Conservation (phyloP, 495 filamentous ascomycete genomes). For the Chaetomidium leptoderma region DNA sequence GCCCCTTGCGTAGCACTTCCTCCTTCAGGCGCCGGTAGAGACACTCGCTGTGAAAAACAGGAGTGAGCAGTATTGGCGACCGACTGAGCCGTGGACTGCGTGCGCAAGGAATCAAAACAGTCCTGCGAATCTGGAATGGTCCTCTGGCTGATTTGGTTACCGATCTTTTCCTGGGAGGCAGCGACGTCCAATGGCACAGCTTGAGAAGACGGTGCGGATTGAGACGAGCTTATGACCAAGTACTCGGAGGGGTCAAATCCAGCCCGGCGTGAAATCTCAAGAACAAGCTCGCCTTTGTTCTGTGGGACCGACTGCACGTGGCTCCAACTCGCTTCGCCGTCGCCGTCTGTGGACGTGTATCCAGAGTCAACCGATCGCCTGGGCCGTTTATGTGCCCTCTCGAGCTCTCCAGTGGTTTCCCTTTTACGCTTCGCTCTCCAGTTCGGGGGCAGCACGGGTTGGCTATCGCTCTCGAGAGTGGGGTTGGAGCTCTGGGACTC, state of each 20-base stretch:
- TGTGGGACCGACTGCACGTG: not conserved
- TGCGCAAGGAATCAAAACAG: conserved; percentile 14
- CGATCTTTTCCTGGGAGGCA: not conserved
- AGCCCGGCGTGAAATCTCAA: conserved; percentile 14
- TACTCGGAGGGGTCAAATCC: conserved; percentile 24
- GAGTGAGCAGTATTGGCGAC: not conserved
- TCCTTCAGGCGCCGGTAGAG: not conserved
- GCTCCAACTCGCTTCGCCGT: not conserved
- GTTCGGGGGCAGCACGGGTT: conserved; percentile 8
- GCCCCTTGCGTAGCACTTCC: too few species aligned
- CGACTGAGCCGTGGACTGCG: conserved; percentile 8
- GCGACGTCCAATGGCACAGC: not conserved
- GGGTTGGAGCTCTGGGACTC: not conserved
- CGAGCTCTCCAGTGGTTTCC: not conserved
- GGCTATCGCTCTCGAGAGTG: conserved; percentile 5
- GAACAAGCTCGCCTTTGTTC: conserved; percentile 10
- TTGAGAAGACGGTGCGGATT: conserved; percentile 15
- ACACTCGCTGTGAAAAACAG: not conserved
- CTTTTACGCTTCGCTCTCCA: conserved; percentile 12
- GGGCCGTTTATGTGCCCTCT: not conserved
- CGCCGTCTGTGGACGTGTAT: conserved; percentile 10
- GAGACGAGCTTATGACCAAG: conserved; percentile 7
- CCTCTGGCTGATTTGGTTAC: conserved; percentile 14
- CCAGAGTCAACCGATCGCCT: conserved; percentile 12
- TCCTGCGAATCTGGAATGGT: conserved; percentile 36